Conservation (phyloP, 2,329 filamentous ascomycete species). For the Arthroderma uncinatum region DNA sequence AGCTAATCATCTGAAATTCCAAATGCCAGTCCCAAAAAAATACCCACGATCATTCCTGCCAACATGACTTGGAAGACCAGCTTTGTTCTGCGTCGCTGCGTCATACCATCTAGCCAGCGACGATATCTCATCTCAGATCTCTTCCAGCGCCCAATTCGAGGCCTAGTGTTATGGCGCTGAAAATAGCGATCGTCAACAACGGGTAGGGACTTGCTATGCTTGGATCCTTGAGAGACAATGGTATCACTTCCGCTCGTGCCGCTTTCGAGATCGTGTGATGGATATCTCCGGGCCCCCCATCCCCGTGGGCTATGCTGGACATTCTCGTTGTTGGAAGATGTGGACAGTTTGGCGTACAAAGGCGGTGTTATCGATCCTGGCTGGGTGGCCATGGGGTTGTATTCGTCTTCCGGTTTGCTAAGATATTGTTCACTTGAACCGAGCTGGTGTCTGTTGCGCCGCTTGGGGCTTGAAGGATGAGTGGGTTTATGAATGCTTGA, state of each 20-base stretch:
- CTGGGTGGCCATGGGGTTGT: neutral
- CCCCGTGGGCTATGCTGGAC: neutral
- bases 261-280: neutral
- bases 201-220: neutral
- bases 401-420: neutral
- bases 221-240: neutral
- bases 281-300: neutral
- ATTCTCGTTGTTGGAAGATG: neutral
- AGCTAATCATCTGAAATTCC: neutral
- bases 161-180: neutral
- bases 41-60: constrained; percentile 7
- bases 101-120: neutral
- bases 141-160: neutral
- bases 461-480: neutral
- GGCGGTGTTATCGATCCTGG: neutral
- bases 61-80: constrained; percentile 4
- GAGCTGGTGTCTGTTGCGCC: neutral
- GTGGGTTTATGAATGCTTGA: neutral
- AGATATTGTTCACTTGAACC: neutral
- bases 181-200: neutral
- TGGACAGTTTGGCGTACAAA: neutral
- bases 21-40: constrained; percentile 4
- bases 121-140: constrained; percentile 1
- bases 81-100: constrained; percentile 1
- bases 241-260: neutral